phyloP scores from a whole-genome alignment of 192 early-diverging fungal genomes.

The Backusella circina region DNA sequence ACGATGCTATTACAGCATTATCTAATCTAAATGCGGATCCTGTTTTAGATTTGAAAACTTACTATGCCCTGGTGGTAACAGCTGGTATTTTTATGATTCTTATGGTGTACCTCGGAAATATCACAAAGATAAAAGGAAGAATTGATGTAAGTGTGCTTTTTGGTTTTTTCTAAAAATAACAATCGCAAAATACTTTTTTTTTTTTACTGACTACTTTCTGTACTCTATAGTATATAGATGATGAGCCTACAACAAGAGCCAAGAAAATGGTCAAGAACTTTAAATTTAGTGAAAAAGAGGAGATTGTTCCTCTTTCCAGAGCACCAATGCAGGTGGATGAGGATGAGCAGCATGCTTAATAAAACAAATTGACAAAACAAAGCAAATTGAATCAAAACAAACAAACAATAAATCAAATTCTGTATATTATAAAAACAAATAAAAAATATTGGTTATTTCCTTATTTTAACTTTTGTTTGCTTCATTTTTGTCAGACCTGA shows the following conservation, averaged over 20 bases:
- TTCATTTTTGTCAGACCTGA: no score
- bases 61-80: neutral
- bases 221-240: neutral
- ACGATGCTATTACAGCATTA: neutral
- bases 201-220: neutral
- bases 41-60: neutral
- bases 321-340: neutral
- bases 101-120: neutral
- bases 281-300: neutral
- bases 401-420: neutral
- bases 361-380: neutral
- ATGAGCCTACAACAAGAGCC: neutral
- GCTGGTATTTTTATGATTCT: conserved; percentile 1
- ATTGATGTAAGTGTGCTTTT: neutral
- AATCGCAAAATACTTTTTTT: neutral
- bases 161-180: neutral
- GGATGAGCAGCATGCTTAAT: neutral
- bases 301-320: neutral
- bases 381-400: neutral
- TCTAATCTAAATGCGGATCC: neutral
- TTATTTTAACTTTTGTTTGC: no score
- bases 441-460: no score
- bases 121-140: neutral
- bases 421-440: no score
- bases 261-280: neutral